A percentile compares a stretch with the other conserved stretches of the same genome.
Conservation (phyloP, 2,329 filamentous ascomycete genomes). For the Phaeosphaeria sp. region DNA sequence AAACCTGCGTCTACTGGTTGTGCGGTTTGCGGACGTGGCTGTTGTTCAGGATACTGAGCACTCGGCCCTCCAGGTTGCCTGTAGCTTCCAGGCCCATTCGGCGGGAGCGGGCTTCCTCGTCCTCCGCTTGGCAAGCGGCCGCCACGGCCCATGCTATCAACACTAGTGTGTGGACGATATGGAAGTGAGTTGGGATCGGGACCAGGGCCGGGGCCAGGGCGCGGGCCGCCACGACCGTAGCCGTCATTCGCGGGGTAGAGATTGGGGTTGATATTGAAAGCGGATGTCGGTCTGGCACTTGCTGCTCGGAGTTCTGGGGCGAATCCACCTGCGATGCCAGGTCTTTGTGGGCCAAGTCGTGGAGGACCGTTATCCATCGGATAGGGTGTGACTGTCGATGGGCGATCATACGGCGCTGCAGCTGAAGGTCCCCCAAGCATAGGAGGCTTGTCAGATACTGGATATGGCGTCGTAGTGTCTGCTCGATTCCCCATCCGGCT, state of each 20-base stretch:
- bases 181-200: slow-evolving; percentile 40
- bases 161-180: slow-evolving; percentile 46
- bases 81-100: slow-evolving; percentile 41
- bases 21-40: slow-evolving; percentile 49
- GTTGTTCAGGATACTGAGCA: slow-evolving; percentile 43
- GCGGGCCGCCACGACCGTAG: slow-evolving; percentile 37
- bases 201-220: slow-evolving; percentile 34
- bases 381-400: slow-evolving; percentile 70
- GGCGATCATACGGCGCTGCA: slow-evolving; percentile 45
- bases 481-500: slow-evolving; percentile 38
- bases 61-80: slow-evolving; percentile 49
- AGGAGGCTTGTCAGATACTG: slow-evolving; percentile 52
- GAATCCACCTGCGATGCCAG: slow-evolving; percentile 49
- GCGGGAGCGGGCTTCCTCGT: slow-evolving; percentile 38
- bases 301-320: slow-evolving; percentile 58
- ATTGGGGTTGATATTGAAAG: slow-evolving; percentile 60
- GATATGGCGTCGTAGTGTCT: slow-evolving; percentile 52
- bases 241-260: slow-evolving; percentile 44
- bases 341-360: slow-evolving; percentile 45
- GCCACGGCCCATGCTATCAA: slow-evolving; percentile 45
- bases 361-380: slow-evolving; percentile 71
- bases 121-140: slow-evolving; percentile 36
- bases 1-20: slow-evolving; percentile 52
- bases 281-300: slow-evolving; percentile 54
- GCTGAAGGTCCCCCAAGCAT: slow-evolving; percentile 25